Percentiles rank a stretch among this genome's conserved stretches.
Evolutionary conservation across 148 eudicot species (phyloP).

Genomic region (Mesembryanthemum crystallinum): DNA sequence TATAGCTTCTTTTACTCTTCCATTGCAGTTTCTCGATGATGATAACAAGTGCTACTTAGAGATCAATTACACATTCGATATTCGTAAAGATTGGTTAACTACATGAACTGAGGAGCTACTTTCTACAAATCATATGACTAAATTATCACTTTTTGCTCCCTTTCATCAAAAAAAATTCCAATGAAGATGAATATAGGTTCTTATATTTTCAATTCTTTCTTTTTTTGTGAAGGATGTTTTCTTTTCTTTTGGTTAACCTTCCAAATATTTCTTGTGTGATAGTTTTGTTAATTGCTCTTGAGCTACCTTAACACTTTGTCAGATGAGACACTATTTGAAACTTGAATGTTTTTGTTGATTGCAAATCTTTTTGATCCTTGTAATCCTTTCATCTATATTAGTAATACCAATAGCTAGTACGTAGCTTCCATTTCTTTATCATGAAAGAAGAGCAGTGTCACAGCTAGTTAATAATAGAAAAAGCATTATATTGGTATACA

Average conservation of each 20-base stretch:
- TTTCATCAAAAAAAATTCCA: background rate
- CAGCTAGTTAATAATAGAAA: too few species aligned
- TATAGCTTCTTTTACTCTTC: background rate
- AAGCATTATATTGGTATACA: too few species aligned
- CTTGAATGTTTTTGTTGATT: background rate
- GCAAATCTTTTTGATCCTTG: too few species aligned
- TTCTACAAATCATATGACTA: background rate
- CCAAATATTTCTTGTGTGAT: background rate
- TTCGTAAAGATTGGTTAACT: slow-evolving; percentile 52
- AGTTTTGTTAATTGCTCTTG: background rate
- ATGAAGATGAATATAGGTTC: slow-evolving; percentile 16
- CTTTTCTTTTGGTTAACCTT: slow-evolving; percentile 6
- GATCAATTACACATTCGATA: slow-evolving; percentile 58
- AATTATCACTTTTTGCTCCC: background rate
- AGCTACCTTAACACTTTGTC: background rate
- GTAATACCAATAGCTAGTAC: too few species aligned
- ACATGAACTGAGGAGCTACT: slow-evolving; percentile 10
- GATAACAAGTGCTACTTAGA: slow-evolving; percentile 65
- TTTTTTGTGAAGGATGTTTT: background rate
- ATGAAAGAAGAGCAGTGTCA: too few species aligned
- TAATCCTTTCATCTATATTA: too few species aligned
- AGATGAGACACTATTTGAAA: background rate
- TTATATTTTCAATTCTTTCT: background rate
- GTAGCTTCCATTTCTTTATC: too few species aligned
- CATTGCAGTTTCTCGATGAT: slow-evolving; percentile 61